phyloP scores from a whole-genome alignment of 1,284 basidiomycete species.

The Microbotryum silenes-acaulis region DNA sequence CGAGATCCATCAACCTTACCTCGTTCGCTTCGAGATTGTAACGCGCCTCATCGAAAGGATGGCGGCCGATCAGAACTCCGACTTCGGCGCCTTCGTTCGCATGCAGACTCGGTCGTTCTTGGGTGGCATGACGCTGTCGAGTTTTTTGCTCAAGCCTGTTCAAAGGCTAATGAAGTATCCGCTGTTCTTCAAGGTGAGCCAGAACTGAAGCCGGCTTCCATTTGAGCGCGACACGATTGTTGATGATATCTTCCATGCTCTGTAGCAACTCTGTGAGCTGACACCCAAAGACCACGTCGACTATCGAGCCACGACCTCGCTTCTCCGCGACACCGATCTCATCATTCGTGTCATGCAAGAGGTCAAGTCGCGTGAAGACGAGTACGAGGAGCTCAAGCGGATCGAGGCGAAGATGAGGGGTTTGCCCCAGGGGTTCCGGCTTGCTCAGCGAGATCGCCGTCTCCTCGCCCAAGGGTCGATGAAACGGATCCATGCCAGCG shows the following conservation, averaged over 20 bases:
- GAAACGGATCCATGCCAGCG: slow-evolving; percentile 38
- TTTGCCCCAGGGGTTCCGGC: slow-evolving; percentile 48
- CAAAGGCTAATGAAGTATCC: slow-evolving; percentile 65
- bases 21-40: slow-evolving; percentile 61
- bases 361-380: slow-evolving; percentile 73
- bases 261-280: slow-evolving; percentile 54
- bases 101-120: slow-evolving; percentile 53
- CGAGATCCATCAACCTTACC: slow-evolving; percentile 75
- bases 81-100: slow-evolving; percentile 75
- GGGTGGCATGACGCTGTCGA: slow-evolving; percentile 56
- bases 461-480: slow-evolving; percentile 62
- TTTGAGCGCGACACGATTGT: too few relatives aligned
- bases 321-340: slow-evolving; percentile 59
- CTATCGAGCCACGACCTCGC: slow-evolving; percentile 56
- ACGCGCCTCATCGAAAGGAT: slow-evolving; percentile 52
- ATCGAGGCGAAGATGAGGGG: slow-evolving; percentile 56
- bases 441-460: slow-evolving; percentile 62
- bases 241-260: neutral
- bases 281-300: slow-evolving; percentile 64
- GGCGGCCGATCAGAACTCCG: slow-evolving; percentile 51
- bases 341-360: slow-evolving; percentile 68
- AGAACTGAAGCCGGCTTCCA: too few relatives aligned
- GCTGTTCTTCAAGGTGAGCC: slow-evolving; percentile 60
- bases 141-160: slow-evolving; percentile 65
- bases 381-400: slow-evolving; percentile 62